Base-by-base conservation (phyloP, 208 protist genomes). In the Leishmania gerbilli region DNA sequence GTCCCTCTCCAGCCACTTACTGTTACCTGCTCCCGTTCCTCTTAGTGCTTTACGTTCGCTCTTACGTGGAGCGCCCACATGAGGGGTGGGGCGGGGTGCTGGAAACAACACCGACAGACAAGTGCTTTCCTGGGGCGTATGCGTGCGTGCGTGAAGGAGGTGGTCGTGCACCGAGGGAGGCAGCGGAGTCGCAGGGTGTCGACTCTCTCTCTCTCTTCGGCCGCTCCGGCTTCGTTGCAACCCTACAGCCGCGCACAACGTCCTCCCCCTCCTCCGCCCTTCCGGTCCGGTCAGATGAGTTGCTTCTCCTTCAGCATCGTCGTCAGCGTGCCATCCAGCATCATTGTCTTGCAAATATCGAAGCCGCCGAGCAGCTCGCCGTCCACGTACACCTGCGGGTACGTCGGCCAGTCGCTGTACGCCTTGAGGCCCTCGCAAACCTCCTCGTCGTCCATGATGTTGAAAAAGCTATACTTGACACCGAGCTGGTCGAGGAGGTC, bases 341-440 rank as follows among this genome's bases (percentile, higher is more conserved):
- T 90, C 90, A 98, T 93, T n/a, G 91, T 69, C 65, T 93, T 93
- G 74, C 91, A 90, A 24, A 99, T 87, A 81, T 99, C 97, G 64
- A 93, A 95, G 17, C 97, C 97, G 31, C 97, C 97, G 75, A 99
- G 72, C 42, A 99, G 90, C 79, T 98, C 86, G 0, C 96, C 96
- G 76, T 98, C 95, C 60, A 97, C 72, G 86, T 98, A 99, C 27
- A 99, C 74, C 81, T 99, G 97, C 49, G 97, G 97, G 81, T 95
- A 98, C 58, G 97, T 99, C 17, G 96, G 96, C 95, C 96, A 99
- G 76, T 98, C 95, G 62, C 89, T 97, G 87, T 97, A 98, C 69
- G 6, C 76, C 87, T 98, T 98, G 47, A 99, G 83, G 24, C 93
- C 95, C 74, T 98, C 91, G 75, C 96, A 95, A 4, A 99, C 87